These are phyloP conservation scores for Tillandsia fasciculata DNA, from an alignment of 176 grass and related monocot species.

Conservation along the genomic window DNA sequence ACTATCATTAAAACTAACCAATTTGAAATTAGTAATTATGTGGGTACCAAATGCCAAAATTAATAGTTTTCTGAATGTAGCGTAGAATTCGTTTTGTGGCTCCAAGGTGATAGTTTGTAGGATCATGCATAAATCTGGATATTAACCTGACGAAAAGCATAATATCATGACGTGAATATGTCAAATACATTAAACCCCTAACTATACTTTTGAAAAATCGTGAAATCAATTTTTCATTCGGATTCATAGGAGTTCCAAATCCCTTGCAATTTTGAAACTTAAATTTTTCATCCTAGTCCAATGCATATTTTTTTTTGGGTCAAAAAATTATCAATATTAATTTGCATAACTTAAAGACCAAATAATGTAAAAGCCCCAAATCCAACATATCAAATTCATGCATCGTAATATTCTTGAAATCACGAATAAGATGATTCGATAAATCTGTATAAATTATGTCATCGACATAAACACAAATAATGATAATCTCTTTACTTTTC, in stretches of 20 bases:
- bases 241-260: not conserved
- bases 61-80: not conserved
- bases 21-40: no score
- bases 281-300: not conserved
- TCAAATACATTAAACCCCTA: not conserved
- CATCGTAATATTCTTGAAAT: not conserved
- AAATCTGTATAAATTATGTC: not conserved
- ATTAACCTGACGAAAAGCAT: not conserved
- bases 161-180: not conserved
- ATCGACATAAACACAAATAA: not conserved
- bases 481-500: not conserved
- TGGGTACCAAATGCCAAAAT: not conserved
- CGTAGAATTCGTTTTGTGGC: not conserved
- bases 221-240: not conserved
- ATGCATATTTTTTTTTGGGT: not conserved
- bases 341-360: not conserved
- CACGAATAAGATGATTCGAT: not conserved
- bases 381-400: not conserved
- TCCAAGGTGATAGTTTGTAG: not conserved
- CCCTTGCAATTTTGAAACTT: not conserved
- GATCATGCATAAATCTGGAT: not conserved
- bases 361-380: not conserved
- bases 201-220: not conserved
- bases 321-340: not conserved
- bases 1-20: not conserved